phyloP scores from a whole-genome alignment of 805 yeast genomes.

The Candida saitoana region DNA sequence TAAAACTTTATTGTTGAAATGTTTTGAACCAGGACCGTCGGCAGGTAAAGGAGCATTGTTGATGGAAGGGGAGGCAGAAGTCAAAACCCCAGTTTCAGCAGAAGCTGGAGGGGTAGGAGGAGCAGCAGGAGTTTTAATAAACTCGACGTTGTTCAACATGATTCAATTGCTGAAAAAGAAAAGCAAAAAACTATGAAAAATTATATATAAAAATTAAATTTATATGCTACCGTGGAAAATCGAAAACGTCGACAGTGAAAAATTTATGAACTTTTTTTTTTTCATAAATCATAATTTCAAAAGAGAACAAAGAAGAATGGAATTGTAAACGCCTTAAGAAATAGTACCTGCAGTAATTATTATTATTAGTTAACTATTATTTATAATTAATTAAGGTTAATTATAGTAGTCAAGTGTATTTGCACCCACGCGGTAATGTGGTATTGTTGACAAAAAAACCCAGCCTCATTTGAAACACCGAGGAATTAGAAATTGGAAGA shows the following conservation, averaged over 20 bases:
- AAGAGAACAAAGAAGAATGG: too few species aligned
- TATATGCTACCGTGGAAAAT: not conserved
- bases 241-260: not conserved
- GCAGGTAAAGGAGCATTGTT: slow-evolving; percentile 86
- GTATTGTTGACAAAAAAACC: too few species aligned
- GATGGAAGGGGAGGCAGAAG: slow-evolving; percentile 59
- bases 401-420: too few species aligned
- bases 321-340: too few species aligned
- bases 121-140: slow-evolving; percentile 46
- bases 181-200: not conserved
- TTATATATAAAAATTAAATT: not conserved
- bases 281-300: too few species aligned
- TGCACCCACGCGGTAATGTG: too few species aligned
- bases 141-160: slow-evolving; percentile 45
- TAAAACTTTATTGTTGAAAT: slow-evolving; percentile 62
- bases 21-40: slow-evolving; percentile 82
- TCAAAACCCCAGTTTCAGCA: slow-evolving; percentile 32
- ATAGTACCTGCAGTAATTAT: too few species aligned
- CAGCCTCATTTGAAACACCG: too few species aligned
- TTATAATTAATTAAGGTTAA: too few species aligned
- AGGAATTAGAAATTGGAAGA: too few species aligned
- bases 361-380: too few species aligned
- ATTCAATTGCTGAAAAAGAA: slow-evolving; percentile 1
- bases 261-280: too few species aligned
- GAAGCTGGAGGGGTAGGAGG: slow-evolving; percentile 27